Percentiles rank a stretch among this genome's conserved stretches.
Evolutionary conservation across 2,329 filamentous ascomycete genomes (phyloP).

Genomic region (Xylaria sp.): DNA sequence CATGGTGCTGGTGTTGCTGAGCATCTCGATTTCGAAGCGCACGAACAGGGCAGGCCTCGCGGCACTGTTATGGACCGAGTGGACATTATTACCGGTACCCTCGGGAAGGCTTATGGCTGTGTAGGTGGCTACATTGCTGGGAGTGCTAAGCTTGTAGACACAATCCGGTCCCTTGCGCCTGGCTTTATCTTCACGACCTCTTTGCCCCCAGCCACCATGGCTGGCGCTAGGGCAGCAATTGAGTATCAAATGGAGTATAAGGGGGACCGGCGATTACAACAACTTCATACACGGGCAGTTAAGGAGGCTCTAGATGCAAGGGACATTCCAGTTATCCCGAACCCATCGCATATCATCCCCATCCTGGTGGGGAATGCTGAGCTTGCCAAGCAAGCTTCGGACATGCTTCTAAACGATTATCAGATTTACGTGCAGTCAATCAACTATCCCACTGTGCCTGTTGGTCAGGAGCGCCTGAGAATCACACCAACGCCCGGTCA

Average conservation of each 20-base stretch:
- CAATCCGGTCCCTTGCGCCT: slow-evolving; percentile 91
- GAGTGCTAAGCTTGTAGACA: slow-evolving; percentile 86
- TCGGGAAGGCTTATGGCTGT: slow-evolving; percentile 97
- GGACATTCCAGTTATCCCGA: slow-evolving; percentile 96
- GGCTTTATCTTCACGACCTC: slow-evolving; percentile 99
- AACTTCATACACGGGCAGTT: slow-evolving; percentile 94
- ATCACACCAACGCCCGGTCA: slow-evolving; percentile 97
- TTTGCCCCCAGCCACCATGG: slow-evolving; percentile 95
- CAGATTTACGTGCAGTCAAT: slow-evolving; percentile 98
- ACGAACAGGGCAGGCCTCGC: slow-evolving; percentile 76
- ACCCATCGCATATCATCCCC: slow-evolving; percentile 95
- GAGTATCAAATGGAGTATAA: slow-evolving; percentile 90
- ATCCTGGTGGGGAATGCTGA: slow-evolving; percentile 94
- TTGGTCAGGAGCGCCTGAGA: slow-evolving; percentile 95
- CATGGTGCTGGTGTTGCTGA: slow-evolving; percentile 95
- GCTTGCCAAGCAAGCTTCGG: slow-evolving; percentile 89
- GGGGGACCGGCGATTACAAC: slow-evolving; percentile 90
- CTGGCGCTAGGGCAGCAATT: slow-evolving; percentile 89
- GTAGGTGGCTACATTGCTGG: slow-evolving; percentile 98
- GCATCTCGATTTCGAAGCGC: slow-evolving; percentile 93
- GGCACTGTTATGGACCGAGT: slow-evolving; percentile 95
- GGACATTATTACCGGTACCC: slow-evolving; percentile 96
- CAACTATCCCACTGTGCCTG: slow-evolving; percentile 98
- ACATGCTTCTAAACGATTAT: slow-evolving; percentile 89
- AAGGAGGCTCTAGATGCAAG: slow-evolving; percentile 82